Evolutionary conservation across 768 basidiomycete species (phyloP).

Genomic region (Gyrodon lividus): DNA sequence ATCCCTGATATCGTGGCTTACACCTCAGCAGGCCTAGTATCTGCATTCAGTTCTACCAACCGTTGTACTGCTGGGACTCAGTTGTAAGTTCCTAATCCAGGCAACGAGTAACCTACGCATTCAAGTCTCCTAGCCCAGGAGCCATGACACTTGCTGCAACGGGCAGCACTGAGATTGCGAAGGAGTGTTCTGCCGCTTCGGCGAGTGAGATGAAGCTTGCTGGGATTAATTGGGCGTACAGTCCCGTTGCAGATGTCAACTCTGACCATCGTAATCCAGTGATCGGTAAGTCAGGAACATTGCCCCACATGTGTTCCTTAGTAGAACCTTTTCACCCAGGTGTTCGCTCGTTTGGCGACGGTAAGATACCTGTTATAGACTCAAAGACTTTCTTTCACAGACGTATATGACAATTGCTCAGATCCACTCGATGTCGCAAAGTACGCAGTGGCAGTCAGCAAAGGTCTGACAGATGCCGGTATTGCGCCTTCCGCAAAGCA

Average conservation of each 20-base stretch:
- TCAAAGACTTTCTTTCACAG: not conserved
- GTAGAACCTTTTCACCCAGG: slow-evolving; percentile 35
- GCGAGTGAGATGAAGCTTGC: slow-evolving; percentile 56
- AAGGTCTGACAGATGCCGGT: slow-evolving; percentile 46
- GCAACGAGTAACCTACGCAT: not conserved
- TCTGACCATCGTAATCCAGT: slow-evolving; percentile 69
- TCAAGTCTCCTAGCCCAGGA: slow-evolving; percentile 49
- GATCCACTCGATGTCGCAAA: slow-evolving; percentile 53
- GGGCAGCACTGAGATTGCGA: slow-evolving; percentile 42
- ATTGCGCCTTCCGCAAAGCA: slow-evolving; percentile 68
- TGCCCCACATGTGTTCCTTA: not conserved
- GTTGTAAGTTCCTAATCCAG: slow-evolving; percentile 47
- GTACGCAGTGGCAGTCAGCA: slow-evolving; percentile 47
- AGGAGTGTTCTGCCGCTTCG: slow-evolving; percentile 47
- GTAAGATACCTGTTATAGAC: slow-evolving; percentile 32
- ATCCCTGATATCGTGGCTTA: not conserved
- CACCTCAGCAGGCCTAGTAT: slow-evolving; percentile 53
- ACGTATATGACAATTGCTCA: slow-evolving; percentile 19
- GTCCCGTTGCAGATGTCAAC: slow-evolving; percentile 73
- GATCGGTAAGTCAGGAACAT: slow-evolving; percentile 47
- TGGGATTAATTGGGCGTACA: slow-evolving; percentile 72
- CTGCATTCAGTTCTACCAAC: slow-evolving; percentile 54
- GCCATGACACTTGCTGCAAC: slow-evolving; percentile 72
- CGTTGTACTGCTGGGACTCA: slow-evolving; percentile 53
- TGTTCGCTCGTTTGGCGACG: slow-evolving; percentile 69